Evolutionary conservation across 2,329 filamentous ascomycete species (phyloP).

Genomic region (Colletotrichum sp.): DNA sequence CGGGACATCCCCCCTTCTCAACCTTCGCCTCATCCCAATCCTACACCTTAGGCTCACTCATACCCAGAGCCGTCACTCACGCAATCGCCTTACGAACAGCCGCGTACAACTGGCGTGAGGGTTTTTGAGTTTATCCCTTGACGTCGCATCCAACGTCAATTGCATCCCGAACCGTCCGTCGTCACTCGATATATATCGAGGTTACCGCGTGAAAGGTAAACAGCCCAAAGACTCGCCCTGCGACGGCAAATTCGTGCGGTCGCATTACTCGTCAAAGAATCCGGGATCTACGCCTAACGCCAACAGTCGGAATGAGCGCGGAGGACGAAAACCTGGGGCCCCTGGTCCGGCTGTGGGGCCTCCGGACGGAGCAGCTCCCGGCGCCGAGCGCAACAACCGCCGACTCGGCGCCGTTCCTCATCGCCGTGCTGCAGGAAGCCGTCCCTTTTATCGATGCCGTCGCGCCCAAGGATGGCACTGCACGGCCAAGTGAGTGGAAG

Average conservation of each 20-base stretch:
- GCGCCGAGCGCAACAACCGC: conserved; percentile 38
- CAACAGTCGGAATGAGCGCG: neutral
- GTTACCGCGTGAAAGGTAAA: neutral
- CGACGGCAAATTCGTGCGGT: neutral
- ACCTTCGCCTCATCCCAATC: neutral
- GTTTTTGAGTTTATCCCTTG: conserved; percentile 10
- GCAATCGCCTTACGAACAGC: conserved; percentile 1
- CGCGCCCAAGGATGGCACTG: conserved; percentile 42
- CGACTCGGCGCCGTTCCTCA: conserved; percentile 56
- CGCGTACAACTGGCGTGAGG: neutral
- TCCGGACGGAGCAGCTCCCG: conserved; percentile 54
- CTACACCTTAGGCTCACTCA: neutral
- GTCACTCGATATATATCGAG: neutral
- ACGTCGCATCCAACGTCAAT: neutral
- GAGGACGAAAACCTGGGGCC: conserved; percentile 41
- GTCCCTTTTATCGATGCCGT: conserved; percentile 62
- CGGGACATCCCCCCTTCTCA: neutral
- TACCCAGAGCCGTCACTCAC: neutral
- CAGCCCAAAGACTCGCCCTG: neutral
- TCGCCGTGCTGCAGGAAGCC: conserved; percentile 60
- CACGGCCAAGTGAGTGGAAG: conserved; percentile 52
- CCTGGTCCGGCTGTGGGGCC: conserved; percentile 58
- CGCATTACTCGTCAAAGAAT: neutral
- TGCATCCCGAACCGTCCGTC: neutral
- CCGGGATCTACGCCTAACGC: neutral